Conservation (phyloP, 2,329 filamentous ascomycete genomes). For the Microcyclosporella mali region DNA sequence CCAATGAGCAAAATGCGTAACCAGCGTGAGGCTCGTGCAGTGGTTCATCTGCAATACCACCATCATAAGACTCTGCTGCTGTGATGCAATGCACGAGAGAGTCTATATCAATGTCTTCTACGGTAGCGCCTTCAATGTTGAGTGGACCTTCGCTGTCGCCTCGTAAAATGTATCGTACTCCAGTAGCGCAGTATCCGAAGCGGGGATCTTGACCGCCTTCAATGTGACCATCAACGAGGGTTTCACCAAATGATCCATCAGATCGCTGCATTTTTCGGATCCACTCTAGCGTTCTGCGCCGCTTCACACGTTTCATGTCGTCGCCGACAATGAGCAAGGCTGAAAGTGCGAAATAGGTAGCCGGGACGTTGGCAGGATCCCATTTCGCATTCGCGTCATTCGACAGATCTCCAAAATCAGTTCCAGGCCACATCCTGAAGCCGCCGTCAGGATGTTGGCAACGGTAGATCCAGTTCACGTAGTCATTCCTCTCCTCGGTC, state of each 20-base stretch:
- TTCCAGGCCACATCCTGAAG: constrained; percentile 79
- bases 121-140: constrained; percentile 48
- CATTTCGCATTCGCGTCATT: constrained; percentile 51
- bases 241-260: constrained; percentile 89
- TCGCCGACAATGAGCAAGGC: constrained; percentile 62
- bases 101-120: constrained; percentile 69
- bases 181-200: constrained; percentile 78
- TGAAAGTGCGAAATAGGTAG: constrained; percentile 82
- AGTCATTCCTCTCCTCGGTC: constrained; percentile 48
- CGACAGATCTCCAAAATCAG: constrained; percentile 45
- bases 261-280: constrained; percentile 66
- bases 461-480: constrained; percentile 71
- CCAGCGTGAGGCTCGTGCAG: constrained; percentile 83
- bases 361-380: constrained; percentile 77
- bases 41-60: constrained; percentile 71
- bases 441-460: constrained; percentile 83
- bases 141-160: constrained; percentile 43
- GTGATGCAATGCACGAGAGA: constrained; percentile 65
- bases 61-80: constrained; percentile 70
- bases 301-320: constrained; percentile 57
- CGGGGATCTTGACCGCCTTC: constrained; percentile 78
- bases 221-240: constrained; percentile 56
- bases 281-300: constrained; percentile 65
- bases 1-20: constrained; percentile 83
- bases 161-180: constrained; percentile 73